Conservation (phyloP, 495 filamentous ascomycete species). For the Mytilinidion resinicola region DNA sequence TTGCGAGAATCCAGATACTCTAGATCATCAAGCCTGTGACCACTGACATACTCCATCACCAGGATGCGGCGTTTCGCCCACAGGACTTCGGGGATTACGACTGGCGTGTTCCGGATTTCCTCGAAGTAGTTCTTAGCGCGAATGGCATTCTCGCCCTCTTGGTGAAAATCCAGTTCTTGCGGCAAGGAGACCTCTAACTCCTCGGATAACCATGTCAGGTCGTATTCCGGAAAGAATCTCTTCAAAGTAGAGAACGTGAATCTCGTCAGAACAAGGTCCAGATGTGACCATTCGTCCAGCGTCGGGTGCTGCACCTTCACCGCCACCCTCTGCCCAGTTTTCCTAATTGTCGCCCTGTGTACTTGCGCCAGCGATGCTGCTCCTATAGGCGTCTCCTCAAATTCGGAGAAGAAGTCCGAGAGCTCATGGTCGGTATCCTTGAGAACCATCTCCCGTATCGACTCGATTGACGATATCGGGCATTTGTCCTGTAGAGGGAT, state of each 20-base stretch:
- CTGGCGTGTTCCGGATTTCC: constrained; percentile 58
- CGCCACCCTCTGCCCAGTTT: constrained; percentile 83
- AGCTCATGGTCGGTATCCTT: constrained; percentile 76
- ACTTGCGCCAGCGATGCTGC: constrained; percentile 95
- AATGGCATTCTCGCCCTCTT: constrained; percentile 80
- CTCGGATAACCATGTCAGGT: constrained; percentile 87
- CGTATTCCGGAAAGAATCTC: constrained; percentile 93
- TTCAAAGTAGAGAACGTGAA: constrained; percentile 89
- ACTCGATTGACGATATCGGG: constrained; percentile 85
- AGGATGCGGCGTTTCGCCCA: constrained; percentile 87
- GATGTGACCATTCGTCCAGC: constrained; percentile 81
- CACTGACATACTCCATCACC: constrained; percentile 91
- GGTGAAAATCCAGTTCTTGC: constrained; percentile 82
- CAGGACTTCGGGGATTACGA: constrained; percentile 84
- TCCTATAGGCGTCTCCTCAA: constrained; percentile 73
- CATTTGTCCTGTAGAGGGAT: constrained; percentile 94
- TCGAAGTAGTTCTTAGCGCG: constrained; percentile 73
- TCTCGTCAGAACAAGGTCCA: constrained; percentile 79
- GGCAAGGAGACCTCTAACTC: constrained; percentile 91
- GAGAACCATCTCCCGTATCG: constrained; percentile 78
- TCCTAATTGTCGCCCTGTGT: constrained; percentile 79
- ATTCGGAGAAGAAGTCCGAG: constrained; percentile 75
- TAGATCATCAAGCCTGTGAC: constrained; percentile 83
- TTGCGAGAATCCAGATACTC: constrained; percentile 74
- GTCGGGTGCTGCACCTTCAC: constrained; percentile 96